Evolutionary conservation across 768 basidiomycete genomes (phyloP), one percentile per base, ranked within the genome.

Genomic region (Lentinula boryana): DNA sequence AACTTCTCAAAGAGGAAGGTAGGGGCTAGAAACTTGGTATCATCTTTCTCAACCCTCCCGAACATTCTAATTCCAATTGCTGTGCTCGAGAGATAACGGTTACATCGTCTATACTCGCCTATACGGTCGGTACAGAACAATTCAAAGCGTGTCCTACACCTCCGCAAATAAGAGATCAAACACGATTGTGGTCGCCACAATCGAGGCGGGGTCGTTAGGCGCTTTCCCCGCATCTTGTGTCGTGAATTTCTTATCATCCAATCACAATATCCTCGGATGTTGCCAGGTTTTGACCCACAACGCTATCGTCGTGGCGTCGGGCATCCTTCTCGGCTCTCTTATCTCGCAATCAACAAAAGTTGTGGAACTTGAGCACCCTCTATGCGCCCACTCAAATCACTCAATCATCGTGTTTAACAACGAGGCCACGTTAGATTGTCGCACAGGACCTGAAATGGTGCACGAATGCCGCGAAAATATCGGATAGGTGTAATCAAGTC

Each of bases 191-290:
- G 41, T 43, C 3, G 16, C 16, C 21, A 49, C 27, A 27, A 27
- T 27, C 27, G 27, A 27, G 27, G 27, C 27, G 27, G 27, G 27
- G 27, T 27, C 27, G 27, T 27, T 40, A 15, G 16, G 36, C 53
- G 33, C 36, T 54, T 54, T 54, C 18, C 21, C 53, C 33, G 53
- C 18, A 36, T 18, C 33, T 36, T 21, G 32, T 40, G 31, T 35
- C 50, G 50, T 35, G 5, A 32, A 3, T 15, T 27, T n/a, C 55
- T 56, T 56, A 56, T 56, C 55, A 43, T 56, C 55, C 55, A 56
- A 56, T 56, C 55, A 31, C 21, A 56, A 38, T 23, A 9, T 15
- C 9, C 53, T 54, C 50, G 27, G 27, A 32, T 27, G 12, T 52
- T 52, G 33, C 50, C 33, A 31, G 18, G 53, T 54, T 27, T 54